Evolutionary conservation across 108 stramenopile species (phyloP), one percentile per base, ranked within the genome.

Genomic region (Skeletonema marinoi): DNA sequence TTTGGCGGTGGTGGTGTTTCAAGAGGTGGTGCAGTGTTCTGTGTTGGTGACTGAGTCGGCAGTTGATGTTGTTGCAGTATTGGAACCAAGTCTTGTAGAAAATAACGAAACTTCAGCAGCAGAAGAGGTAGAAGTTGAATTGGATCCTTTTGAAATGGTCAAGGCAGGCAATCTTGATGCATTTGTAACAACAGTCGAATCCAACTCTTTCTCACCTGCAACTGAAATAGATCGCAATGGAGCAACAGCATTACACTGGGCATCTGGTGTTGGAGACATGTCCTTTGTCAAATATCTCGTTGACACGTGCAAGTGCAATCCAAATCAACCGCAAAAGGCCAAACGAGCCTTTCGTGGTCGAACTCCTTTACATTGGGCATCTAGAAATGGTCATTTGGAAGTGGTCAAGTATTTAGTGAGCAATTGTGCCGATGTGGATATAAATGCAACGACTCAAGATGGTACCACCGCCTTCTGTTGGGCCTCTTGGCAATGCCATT

Each of bases 401-500:
- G 78, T 91, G 32, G 92, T 93, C 4, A 64, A 80, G 60, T 95
- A 89, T 65, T 74, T 95, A 38, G 54, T 92, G 21, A 41, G 38
- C 21, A 17, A 51, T 35, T 86, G 80, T 59, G 16, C 14, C 4
- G 48, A 78, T 32, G 87, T 77, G 32, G 58, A 88, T 41, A 35
- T 96, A 36, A 90, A 96, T 70, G 89, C 90, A 6, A 65, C 63
- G 54, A 93, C 95, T 29, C 69, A 59, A 0, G 95, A 96, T 80
- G 95, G 95, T 9, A 96, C 95, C 4, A 92, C 94, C 2, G 93
- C 96, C 25, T 92, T 97, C 71, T 85, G 93, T 58, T 95, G 93
- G 89, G 92, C 96, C 11, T 75, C 82, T 8, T 97, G 94, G 93
- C 92, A 93, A 74, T 91, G 92, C 0, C 91, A 97, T 75, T 64